Evolutionary conservation across 352 stramenopile genomes (phyloP).

Genomic region (Discostella stelligera): DNA sequence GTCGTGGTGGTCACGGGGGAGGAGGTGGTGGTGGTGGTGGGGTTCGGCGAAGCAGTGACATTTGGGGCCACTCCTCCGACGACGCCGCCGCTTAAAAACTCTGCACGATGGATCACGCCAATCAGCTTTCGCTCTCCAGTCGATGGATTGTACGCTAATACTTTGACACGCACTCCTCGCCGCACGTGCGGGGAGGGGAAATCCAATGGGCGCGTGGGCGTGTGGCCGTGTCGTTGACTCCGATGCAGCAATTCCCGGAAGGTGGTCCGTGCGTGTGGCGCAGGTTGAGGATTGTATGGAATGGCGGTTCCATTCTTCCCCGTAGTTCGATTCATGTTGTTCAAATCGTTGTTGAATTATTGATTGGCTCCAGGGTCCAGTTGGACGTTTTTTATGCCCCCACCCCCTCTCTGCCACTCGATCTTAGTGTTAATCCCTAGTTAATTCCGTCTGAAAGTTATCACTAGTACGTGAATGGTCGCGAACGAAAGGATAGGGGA

Average conservation of each 20-base stretch:
- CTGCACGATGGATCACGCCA: constrained; percentile 72
- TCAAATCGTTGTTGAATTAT: background rate
- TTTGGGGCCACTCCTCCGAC: background rate
- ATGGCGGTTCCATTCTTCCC: constrained; percentile 36
- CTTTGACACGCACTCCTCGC: constrained; percentile 65
- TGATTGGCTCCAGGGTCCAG: no score
- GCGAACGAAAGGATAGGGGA: no score
- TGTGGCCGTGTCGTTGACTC: constrained; percentile 23
- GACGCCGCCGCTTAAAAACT: constrained; percentile 33
- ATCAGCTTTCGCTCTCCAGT: constrained; percentile 62
- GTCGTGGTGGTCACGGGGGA: background rate
- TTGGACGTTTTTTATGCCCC: no score
- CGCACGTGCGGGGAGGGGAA: constrained; percentile 70
- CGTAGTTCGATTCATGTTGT: constrained; percentile 22
- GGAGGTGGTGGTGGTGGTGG: background rate
- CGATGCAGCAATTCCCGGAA: constrained; percentile 38
- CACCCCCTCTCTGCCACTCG: no score
- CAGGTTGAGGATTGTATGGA: constrained; percentile 40
- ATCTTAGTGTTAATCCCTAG: no score
- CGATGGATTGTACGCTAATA: constrained; percentile 64
- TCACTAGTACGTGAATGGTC: no score
- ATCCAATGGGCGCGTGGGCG: constrained; percentile 61
- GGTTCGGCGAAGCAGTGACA: background rate
- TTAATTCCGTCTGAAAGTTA: no score
- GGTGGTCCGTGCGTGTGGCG: constrained; percentile 35